A percentile compares a stretch with the other conserved stretches of the same genome.
Conservation (phyloP, 1,284 basidiomycete species). For the Marasmius oreades region DNA sequence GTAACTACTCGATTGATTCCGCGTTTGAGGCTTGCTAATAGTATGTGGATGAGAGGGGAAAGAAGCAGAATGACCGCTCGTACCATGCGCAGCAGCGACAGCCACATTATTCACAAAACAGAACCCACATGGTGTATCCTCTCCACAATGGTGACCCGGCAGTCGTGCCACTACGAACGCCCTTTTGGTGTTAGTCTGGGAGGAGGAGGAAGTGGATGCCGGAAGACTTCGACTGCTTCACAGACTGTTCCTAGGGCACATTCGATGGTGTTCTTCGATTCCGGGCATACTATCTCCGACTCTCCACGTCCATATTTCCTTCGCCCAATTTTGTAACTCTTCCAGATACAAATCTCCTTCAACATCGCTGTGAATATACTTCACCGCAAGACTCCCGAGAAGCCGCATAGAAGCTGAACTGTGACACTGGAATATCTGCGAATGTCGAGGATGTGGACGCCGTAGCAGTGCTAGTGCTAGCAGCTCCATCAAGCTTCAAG, state of each 20-base stretch:
- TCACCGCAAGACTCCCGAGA: conserved; percentile 60
- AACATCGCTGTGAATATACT: conserved; percentile 71
- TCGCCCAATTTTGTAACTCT: conserved; percentile 58
- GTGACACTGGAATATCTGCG: conserved; percentile 38
- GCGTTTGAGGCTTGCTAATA: too few relatives aligned
- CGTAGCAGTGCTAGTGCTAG: conserved; percentile 10
- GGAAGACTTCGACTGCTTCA: conserved; percentile 69
- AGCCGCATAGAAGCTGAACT: conserved; percentile 54
- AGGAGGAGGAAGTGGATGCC: conserved; percentile 5
- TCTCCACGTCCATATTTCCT: conserved; percentile 63
- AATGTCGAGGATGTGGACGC: conserved; percentile 11
- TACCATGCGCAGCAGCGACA: conserved; percentile 87
- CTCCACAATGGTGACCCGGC: conserved; percentile 90
- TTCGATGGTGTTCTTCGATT: conserved; percentile 69
- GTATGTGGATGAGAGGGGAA: conserved; percentile 62
- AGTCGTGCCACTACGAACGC: conserved; percentile 86
- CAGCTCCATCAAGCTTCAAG: conserved; percentile 48
- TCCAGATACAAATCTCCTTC: conserved; percentile 66
- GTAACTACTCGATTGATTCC: conserved; percentile 80
- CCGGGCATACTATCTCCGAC: conserved; percentile 83
- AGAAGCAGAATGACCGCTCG: background rate
- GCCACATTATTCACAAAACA: conserved; percentile 95
- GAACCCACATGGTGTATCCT: conserved; percentile 85
- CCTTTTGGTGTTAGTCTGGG: conserved; percentile 28
- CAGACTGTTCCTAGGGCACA: conserved; percentile 79